phyloP scores from a whole-genome alignment of 2,329 filamentous ascomycete genomes.

The Beauveria bassiana region DNA sequence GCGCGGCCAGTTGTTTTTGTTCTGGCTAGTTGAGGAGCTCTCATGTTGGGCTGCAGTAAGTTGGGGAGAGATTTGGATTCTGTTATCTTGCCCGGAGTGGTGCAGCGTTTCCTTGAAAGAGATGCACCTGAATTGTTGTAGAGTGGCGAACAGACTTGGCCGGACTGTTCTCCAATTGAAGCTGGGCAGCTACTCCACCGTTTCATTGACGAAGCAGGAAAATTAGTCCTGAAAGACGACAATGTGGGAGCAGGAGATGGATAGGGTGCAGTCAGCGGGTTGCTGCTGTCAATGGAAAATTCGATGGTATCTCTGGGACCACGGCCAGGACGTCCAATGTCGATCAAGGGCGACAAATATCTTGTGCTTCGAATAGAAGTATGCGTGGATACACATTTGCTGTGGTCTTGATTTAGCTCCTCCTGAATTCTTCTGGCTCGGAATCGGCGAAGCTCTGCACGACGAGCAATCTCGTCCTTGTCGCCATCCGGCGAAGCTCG shows the following conservation, averaged over 20 bases:
- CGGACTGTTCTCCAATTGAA: neutral
- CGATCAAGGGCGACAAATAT: slow-evolving; percentile 20
- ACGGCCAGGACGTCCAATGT: slow-evolving; percentile 23
- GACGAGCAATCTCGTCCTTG: slow-evolving; percentile 45
- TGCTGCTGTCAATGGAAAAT: slow-evolving; percentile 26
- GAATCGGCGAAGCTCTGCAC: slow-evolving; percentile 48
- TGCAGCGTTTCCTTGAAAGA: slow-evolving; percentile 12
- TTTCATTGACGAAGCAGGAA: slow-evolving; percentile 10
- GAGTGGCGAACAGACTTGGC: too few species aligned
- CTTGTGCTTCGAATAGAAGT: slow-evolving; percentile 20
- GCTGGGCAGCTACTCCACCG: slow-evolving; percentile 9
- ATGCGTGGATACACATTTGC: slow-evolving; percentile 26
- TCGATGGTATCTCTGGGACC: slow-evolving; percentile 44
- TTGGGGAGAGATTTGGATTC: slow-evolving; percentile 1
- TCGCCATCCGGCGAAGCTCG: slow-evolving; percentile 37
- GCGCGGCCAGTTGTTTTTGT: neutral
- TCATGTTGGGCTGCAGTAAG: neutral
- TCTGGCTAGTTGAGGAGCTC: neutral
- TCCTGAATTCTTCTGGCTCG: slow-evolving; percentile 51
- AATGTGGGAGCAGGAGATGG: slow-evolving; percentile 14
- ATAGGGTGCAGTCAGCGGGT: neutral
- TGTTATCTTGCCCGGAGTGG: neutral
- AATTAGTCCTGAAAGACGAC: neutral
- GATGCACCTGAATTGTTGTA: neutral
- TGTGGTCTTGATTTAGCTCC: slow-evolving; percentile 42